Evolutionary conservation across 1,284 basidiomycete species (phyloP), one percentile per base, ranked within the genome.

Genomic region (Singerocomus rubriflavus): DNA sequence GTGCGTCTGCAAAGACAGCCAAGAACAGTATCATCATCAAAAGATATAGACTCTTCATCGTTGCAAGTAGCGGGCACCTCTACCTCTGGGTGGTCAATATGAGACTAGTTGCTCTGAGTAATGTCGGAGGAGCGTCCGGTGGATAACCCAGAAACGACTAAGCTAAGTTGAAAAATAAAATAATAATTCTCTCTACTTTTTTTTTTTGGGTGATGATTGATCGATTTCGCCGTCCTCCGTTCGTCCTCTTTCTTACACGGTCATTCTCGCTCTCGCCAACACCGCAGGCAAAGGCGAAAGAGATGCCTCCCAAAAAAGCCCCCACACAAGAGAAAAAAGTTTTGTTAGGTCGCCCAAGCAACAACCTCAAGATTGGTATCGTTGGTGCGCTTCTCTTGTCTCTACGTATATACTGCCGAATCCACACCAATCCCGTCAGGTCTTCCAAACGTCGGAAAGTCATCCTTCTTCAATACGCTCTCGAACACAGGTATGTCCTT

Each of bases 361-460:
- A 98, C 76, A 97, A 97, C 76, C 77, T 91, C 60, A 90, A 93
- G 81, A 91, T 96, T 65, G 94, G 93, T 71, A 96, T 98, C 79
- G 94, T 98, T 76, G 94, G 91, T 90, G 84, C 81, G 72, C 62
- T 60, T 44, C 54, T 44, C 32, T 39, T 55, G 48, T 55, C 43
- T 45, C 7, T 12, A 14, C 56, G 48, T 58, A 21, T 46, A 46
- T 9, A 31, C 50, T 46, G 48, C 50, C 56, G 43, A 57, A 40
- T 60, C 51, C 48, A 48, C 37, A 25, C 26, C 35, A 46, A 55
- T 57, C 17, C 37, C 38, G 53, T 41, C 48, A 90, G 89, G 93
- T 67, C 71, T 98, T 39, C 93, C 93, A 53, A 97, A 97, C 70
- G 93, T 96, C 63, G 93, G 93, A 59, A 95, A 95, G 73, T 93